These are phyloP conservation scores for Earliella scabrosa DNA, from an alignment of 1,284 basidiomycete genomes.

Conservation along the genomic window DNA sequence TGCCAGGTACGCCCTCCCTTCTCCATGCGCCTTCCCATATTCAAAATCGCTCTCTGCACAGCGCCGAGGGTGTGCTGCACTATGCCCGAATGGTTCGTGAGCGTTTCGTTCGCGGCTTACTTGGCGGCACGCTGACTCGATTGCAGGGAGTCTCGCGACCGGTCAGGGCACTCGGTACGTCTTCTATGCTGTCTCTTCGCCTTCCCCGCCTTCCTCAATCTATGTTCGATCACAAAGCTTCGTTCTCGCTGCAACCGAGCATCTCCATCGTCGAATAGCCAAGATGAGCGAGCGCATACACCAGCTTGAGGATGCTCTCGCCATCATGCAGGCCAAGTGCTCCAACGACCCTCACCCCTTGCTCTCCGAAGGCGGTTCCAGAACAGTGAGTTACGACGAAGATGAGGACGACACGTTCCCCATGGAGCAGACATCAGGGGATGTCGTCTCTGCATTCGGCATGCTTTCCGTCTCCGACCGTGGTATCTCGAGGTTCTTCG, in stretches of 20 bases:
- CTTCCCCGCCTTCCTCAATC: not conserved
- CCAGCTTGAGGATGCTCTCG: conserved; percentile 74
- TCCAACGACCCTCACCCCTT: conserved; percentile 63
- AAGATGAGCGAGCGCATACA: conserved; percentile 77
- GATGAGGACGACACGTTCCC: conserved; percentile 24
- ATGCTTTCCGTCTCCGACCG: conserved; percentile 64
- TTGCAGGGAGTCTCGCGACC: conserved; percentile 36
- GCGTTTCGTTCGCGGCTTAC: not conserved
- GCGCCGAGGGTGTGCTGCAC: conserved; percentile 65
- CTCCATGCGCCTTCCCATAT: not conserved
- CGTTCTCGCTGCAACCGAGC: conserved; percentile 78
- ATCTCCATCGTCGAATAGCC: conserved; percentile 71
- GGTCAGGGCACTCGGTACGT: conserved; percentile 73
- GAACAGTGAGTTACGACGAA: conserved; percentile 42
- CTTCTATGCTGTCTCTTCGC: conserved; percentile 7
- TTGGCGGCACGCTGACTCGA: not conserved
- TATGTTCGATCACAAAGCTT: conserved; percentile 47
- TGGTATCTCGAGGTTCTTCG: conserved; percentile 68
- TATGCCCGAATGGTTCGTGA: conserved; percentile 71
- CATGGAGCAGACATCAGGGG: conserved; percentile 15
- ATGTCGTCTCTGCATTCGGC: conserved; percentile 45
- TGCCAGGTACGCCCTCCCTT: conserved; percentile 50
- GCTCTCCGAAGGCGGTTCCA: conserved; percentile 58
- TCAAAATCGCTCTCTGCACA: conserved; percentile 25
- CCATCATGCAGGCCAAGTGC: conserved; percentile 47